A percentile compares a stretch with the other conserved stretches of the same genome.
These are phyloP conservation scores for Paraurostyla sp. DNA, from an alignment of 73 alveolate species.

Conservation along the genomic window DNA sequence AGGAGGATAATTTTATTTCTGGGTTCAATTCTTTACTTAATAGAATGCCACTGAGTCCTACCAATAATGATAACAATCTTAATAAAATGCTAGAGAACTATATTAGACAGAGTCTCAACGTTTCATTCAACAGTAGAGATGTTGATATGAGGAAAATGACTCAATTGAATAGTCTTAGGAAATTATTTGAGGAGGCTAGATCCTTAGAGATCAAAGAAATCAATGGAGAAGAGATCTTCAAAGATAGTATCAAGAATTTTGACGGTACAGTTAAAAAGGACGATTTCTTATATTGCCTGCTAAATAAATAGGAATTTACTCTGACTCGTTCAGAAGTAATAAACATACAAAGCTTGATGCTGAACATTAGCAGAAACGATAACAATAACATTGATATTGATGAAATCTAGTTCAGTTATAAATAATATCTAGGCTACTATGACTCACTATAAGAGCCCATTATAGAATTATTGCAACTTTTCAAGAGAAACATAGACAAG, in stretches of 20 bases:
- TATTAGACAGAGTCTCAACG: slow-evolving; percentile 4
- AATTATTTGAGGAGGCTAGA: slow-evolving; percentile 72
- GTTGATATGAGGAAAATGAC: slow-evolving; percentile 53
- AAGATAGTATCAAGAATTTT: slow-evolving; percentile 33
- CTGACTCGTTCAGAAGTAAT: slow-evolving; percentile 42
- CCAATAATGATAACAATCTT: neutral
- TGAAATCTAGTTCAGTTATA: slow-evolving; percentile 47
- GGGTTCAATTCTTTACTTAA: neutral
- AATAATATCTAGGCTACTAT: slow-evolving; percentile 41
- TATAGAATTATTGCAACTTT: slow-evolving; percentile 14
- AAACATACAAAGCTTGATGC: neutral
- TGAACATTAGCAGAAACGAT: slow-evolving; percentile 23
- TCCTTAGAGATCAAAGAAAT: slow-evolving; percentile 35
- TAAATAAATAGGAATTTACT: slow-evolving; percentile 44
- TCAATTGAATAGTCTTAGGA: slow-evolving; percentile 53
- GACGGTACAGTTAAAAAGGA: slow-evolving; percentile 53
- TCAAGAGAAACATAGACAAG: slow-evolving; percentile 8
- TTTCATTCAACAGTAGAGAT: slow-evolving; percentile 40
- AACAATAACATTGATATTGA: slow-evolving; percentile 45
- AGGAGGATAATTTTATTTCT: neutral
- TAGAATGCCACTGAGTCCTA: neutral
- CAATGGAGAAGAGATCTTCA: slow-evolving; percentile 60
- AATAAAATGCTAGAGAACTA: slow-evolving; percentile 11
- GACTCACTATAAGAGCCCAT: slow-evolving; percentile 43
- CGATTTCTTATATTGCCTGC: slow-evolving; percentile 52